Evolutionary conservation across 2,329 filamentous ascomycete species (phyloP).

Genomic region (Ceratocystis ficicola): DNA sequence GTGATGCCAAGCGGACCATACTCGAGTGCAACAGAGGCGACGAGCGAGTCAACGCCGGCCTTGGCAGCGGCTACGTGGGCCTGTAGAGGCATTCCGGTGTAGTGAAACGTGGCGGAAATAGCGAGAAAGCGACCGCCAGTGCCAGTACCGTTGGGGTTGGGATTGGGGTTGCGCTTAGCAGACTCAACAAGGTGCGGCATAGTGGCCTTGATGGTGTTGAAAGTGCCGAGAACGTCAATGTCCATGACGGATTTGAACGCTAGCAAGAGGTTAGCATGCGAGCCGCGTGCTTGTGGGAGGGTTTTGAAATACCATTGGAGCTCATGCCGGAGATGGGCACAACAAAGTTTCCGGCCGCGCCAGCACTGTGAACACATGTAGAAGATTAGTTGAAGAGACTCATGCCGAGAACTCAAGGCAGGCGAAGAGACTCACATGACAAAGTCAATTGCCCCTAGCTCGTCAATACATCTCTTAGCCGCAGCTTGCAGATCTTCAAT

Average conservation of each 20-base stretch:
- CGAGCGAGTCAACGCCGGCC: conserved; percentile 76
- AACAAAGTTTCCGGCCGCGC: conserved; percentile 91
- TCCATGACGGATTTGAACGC: conserved; percentile 94
- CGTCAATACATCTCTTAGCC: conserved; percentile 64
- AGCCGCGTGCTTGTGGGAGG: not conserved
- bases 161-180: conserved; percentile 44
- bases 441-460: conserved; percentile 81
- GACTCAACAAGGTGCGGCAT: conserved; percentile 69
- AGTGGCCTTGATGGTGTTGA: conserved; percentile 88
- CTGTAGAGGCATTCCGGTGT: conserved; percentile 73
- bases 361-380: conserved; percentile 48
- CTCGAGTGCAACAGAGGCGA: conserved; percentile 68
- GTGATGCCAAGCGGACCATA: conserved; percentile 79
- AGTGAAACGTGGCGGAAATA: conserved; percentile 84
- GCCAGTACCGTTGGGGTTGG: conserved; percentile 46
- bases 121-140: conserved; percentile 79
- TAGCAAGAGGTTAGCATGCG: conserved; percentile 9
- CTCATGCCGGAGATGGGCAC: conserved; percentile 71
- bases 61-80: conserved; percentile 87
- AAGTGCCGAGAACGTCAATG: conserved; percentile 87
- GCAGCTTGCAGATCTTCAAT: conserved; percentile 57
- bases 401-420: not conserved
- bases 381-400: conserved; percentile 1
- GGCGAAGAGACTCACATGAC: conserved; percentile 58
- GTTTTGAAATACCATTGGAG: conserved; percentile 45